Evolutionary conservation across 1,139 yeast genomes (phyloP), one percentile per base, ranked within the genome.

Genomic region (Debaryomyces subglobosus): DNA sequence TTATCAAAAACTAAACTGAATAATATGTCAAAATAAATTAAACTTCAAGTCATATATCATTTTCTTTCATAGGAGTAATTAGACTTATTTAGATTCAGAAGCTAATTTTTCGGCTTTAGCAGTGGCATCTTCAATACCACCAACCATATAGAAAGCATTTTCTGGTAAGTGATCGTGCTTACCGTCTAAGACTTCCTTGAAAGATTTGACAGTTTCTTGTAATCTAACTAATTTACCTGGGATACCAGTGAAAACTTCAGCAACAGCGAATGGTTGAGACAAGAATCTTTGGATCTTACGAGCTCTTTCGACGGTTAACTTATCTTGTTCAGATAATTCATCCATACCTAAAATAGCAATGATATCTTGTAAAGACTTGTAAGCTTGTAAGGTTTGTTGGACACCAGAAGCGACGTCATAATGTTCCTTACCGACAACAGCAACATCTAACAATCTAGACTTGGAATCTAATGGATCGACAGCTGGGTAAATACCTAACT

Each of bases 301-400:
- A 66, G 99, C 99, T 85, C 99, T 94, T 85, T 94, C 99, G 78
- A 94, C 99, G 61, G 98, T 94, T 74, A 94, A 87, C 84, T 94
- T 94, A 81, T 94, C 99, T 67, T 86, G 80, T 84, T 94, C 99
- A 61, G 98, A 91, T 81, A 94, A 86, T 84, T 94, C 99, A 80
- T 94, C 99, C 99, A 94, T 94, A 92, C 99, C 99, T 78, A 94
- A 89, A 86, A 94, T 94, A 79, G 99, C 99, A 85, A 94, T 94
- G 78, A 94, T 94, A 87, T 94, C 99, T 84, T 94, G 99, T 77
- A 94, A 86, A 67, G 99, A 94, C 85, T 94, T 94, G 89, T 94
- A 94, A 68, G 98, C 97, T 84, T 94, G 99, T 78, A 94, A 84
- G 65, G 98, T 94, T 82, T 92, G 96, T 84, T 94, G 99, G 64